Base-by-base conservation (phyloP, 306 rosid species). In the Psophocarpus tetragonolobus region DNA sequence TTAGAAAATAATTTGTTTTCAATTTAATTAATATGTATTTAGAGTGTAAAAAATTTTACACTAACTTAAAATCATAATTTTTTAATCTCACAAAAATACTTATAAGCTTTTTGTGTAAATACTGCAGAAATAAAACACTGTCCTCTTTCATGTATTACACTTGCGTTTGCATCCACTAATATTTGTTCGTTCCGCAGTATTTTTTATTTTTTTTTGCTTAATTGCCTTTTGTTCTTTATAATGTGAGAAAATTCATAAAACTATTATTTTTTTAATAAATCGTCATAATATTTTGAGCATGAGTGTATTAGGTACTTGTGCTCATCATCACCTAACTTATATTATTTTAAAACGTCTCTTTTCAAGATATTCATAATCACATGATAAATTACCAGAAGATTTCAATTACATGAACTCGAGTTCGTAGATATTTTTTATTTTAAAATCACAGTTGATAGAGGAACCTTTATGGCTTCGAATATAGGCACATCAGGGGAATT, bases 271-370 rank as follows among this genome's bases (percentile, higher is more conserved):
- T 12, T 11, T 17, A 57, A 62, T 62, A 30, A 30, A 15, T 33
- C 33, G n/a, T 30, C 33, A n/a, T n/a, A n/a, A 7, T 8, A 7
- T 62, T 33, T 62, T 32, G 45, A 8, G 39, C 1, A 8, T 4
- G 47, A 4, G 69, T n/a, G 69, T 53, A 4, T 51, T 35, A 72
- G 66, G 77, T 36, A 35, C 23, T 33, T 4, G 76, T 71, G 65
- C 65, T 18, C 33, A 33, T 51, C 50, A 33, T 35, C 23, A 53
- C 65, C 64, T 71, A 51, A 51, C 65, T 51, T 51, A 20, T 2
- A 71, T 17, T 51, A 20, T 58, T 48, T 71, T 51, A 8, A 15
- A 61, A 61, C 9, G 9, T 4, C 9, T 24, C 64, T 12, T 53
- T 53, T 21, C 15, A 53, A 21, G 63, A 56, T 56, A 17, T 56